These are phyloP conservation scores for Boletus pseudo-olivaceus DNA, from an alignment of 768 basidiomycete genomes.

Conservation along the genomic window DNA sequence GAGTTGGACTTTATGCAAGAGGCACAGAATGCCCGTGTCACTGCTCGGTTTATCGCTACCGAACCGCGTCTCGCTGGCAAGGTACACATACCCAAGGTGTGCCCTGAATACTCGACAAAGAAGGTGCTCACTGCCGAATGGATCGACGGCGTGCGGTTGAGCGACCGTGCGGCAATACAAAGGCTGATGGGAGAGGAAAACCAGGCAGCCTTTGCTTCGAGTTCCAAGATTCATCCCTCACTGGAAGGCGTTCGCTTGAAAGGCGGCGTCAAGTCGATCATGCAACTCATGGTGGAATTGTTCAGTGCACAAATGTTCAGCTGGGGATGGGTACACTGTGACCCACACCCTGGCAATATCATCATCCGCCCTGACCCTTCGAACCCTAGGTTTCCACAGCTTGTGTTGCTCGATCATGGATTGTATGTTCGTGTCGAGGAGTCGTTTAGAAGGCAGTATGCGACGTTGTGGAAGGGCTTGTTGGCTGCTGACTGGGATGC, in stretches of 20 bases:
- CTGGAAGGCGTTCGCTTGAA: conserved; percentile 36
- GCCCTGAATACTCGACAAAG: conserved; percentile 67
- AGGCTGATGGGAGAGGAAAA: conserved; percentile 54
- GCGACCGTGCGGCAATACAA: conserved; percentile 55
- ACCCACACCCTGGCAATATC: conserved; percentile 76
- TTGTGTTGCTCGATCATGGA: conserved; percentile 91
- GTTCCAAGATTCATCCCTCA: background rate
- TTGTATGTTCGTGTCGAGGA: conserved; percentile 74
- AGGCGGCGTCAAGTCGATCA: conserved; percentile 61
- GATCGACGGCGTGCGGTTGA: conserved; percentile 74
- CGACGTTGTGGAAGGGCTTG: conserved; percentile 69
- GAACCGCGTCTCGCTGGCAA: conserved; percentile 68
- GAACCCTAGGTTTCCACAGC: conserved; percentile 40
- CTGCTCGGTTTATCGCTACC: conserved; percentile 60
- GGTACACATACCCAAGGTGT: conserved; percentile 78
- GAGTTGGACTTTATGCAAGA: conserved; percentile 84
- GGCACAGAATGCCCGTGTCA: conserved; percentile 70
- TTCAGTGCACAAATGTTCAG: conserved; percentile 89
- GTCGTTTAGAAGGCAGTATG: conserved; percentile 72
- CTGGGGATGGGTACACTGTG: conserved; percentile 89
- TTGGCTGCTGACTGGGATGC: conserved; percentile 52
- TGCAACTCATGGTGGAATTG: conserved; percentile 84
- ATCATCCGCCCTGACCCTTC: conserved; percentile 52
- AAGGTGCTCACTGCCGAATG: conserved; percentile 83
- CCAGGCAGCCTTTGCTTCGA: background rate